Evolutionary conservation across 257 asterid genomes (phyloP).

Genomic region (Schizonepeta tenuifolia): DNA sequence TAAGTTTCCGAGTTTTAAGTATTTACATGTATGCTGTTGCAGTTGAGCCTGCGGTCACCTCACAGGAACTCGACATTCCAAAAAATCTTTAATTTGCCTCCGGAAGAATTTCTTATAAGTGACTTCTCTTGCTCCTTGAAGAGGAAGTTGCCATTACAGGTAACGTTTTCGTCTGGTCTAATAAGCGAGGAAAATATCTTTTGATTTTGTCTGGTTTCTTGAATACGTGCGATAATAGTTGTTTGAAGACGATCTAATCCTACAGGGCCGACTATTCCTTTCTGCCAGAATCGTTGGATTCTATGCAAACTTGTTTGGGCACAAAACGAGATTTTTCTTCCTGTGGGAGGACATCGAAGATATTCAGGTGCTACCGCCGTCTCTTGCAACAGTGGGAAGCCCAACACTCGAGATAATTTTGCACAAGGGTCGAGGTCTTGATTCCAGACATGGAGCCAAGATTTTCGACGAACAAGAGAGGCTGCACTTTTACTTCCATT

Average conservation of each 20-base stretch:
- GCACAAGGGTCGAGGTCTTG: conserved; percentile 76
- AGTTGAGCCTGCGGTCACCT: conserved; percentile 85
- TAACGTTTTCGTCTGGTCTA: conserved; percentile 21
- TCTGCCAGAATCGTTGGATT: conserved; percentile 96
- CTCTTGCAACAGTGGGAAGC: conserved; percentile 78
- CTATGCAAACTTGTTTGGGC: conserved; percentile 83
- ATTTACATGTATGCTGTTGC: conserved; percentile 36
- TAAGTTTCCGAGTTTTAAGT: conserved; percentile 1
- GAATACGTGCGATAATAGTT: neutral
- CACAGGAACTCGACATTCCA: conserved; percentile 81
- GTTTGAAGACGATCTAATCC: conserved; percentile 8
- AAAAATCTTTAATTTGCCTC: conserved; percentile 78
- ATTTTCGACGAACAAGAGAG: conserved; percentile 76
- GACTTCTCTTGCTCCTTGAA: conserved; percentile 88
- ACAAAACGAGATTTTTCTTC: conserved; percentile 81
- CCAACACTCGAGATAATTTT: conserved; percentile 76
- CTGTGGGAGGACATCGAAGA: conserved; percentile 97
- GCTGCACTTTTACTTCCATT: conserved; percentile 84
- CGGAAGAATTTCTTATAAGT: conserved; percentile 87
- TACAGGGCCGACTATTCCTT: conserved; percentile 92
- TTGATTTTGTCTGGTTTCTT: neutral
- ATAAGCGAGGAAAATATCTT: neutral
- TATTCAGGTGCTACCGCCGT: conserved; percentile 77
- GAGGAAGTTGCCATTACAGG: conserved; percentile 94
- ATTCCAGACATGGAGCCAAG: conserved; percentile 85